Percentiles rank a stretch among this genome's conserved stretches.
Evolutionary conservation across 2,329 filamentous ascomycete species (phyloP).

Genomic region (Aspergillus nomiae): DNA sequence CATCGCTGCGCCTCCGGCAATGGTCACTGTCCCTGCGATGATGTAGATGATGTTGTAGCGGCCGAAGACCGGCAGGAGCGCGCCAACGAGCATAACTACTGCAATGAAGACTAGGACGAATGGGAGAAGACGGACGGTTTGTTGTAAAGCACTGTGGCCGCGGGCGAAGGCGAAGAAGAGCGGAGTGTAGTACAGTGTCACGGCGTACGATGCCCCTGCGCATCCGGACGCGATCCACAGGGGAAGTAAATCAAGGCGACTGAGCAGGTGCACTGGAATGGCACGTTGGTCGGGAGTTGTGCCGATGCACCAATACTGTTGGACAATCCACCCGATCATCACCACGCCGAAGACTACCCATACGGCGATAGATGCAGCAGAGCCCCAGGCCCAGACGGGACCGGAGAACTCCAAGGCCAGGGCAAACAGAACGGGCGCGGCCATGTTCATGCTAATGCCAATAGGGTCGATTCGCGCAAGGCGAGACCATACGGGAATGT

Average conservation of each 20-base stretch:
- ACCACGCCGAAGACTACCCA: conserved; percentile 51
- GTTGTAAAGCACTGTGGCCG: conserved; percentile 36
- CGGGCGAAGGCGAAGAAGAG: conserved; percentile 56
- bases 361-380: conserved; percentile 46
- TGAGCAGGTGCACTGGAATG: conserved; percentile 53
- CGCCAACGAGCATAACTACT: neutral
- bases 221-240: conserved; percentile 7
- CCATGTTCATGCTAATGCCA: conserved; percentile 8
- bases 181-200: conserved; percentile 53
- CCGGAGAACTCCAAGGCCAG: conserved; percentile 53
- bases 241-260: conserved; percentile 15
- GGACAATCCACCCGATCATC: conserved; percentile 46
- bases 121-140: conserved; percentile 26
- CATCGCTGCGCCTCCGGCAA: conserved; percentile 5
- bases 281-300: conserved; percentile 48
- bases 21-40: neutral
- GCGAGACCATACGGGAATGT: neutral
- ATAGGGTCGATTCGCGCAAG: conserved; percentile 7
- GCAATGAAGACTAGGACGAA: conserved; percentile 12
- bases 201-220: conserved; percentile 5
- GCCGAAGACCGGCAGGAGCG: neutral
- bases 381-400: conserved; percentile 50
- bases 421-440: conserved; percentile 25
- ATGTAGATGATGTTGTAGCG: conserved; percentile 6
- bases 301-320: conserved; percentile 46